Percentiles rank a stretch among this genome's conserved stretches.
phyloP scores from a whole-genome alignment of 495 filamentous ascomycete genomes.

The Clohesyomyces aquaticus region DNA sequence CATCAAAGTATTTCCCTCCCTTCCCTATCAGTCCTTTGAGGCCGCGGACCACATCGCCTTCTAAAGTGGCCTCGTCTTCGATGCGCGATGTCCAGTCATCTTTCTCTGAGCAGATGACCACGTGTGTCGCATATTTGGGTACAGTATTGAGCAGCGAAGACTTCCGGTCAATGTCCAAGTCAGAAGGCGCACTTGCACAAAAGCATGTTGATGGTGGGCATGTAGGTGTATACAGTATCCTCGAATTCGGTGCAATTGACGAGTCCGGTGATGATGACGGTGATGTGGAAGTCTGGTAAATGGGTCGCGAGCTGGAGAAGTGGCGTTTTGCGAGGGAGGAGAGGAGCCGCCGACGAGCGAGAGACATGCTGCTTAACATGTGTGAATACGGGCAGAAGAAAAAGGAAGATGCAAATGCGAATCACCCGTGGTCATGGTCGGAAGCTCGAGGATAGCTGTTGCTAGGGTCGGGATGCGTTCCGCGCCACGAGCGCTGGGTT shows the following conservation, averaged over 20 bases:
- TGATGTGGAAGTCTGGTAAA: not conserved
- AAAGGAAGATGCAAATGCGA: not conserved
- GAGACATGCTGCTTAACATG: not conserved
- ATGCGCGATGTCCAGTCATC: constrained; percentile 77
- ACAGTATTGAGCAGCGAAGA: constrained; percentile 74
- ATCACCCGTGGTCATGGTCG: not conserved
- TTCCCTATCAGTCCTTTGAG: constrained; percentile 68
- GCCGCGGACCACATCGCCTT: constrained; percentile 67
- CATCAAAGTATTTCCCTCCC: constrained; percentile 72
- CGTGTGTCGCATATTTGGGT: constrained; percentile 76
- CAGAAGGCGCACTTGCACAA: constrained; percentile 69
- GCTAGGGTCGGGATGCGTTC: not conserved
- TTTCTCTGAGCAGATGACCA: constrained; percentile 79
- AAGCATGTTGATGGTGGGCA: constrained; percentile 75
- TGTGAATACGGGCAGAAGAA: not conserved
- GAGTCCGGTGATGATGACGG: not conserved
- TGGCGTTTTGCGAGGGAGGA: constrained; percentile 3
- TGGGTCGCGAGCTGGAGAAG: not conserved
- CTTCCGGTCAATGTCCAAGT: constrained; percentile 74
- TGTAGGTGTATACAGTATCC: constrained; percentile 18
- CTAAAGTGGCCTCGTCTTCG: constrained; percentile 62
- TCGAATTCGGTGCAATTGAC: not conserved
- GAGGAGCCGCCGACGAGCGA: not conserved
- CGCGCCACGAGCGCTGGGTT: not conserved
- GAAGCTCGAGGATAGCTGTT: not conserved